phyloP scores from a whole-genome alignment of 139 green algal species.

The Tetratostichococcus sp. region DNA sequence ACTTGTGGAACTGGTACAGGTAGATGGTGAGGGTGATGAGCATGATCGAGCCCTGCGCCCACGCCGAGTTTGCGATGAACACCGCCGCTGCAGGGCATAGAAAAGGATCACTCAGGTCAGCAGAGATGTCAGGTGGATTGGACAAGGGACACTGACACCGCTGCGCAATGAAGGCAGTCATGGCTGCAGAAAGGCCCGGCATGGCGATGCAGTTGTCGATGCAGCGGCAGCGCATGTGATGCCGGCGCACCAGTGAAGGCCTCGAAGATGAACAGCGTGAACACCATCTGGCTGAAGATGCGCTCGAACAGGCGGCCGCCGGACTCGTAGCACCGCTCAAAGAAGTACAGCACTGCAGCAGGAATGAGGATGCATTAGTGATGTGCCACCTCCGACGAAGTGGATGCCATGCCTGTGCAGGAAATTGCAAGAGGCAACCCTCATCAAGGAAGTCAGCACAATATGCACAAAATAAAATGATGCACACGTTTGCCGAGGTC shows the following conservation, averaged over 20 bases:
- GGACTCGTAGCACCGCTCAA: constrained; percentile 24
- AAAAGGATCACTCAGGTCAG: neutral
- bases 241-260: constrained; percentile 21
- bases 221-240: neutral
- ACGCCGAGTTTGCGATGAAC: constrained; percentile 21
- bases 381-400: too few relatives aligned
- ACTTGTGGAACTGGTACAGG: constrained; percentile 62
- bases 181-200: too few relatives aligned
- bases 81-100: constrained; percentile 3
- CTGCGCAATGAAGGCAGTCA: too few relatives aligned
- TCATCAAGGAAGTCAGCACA: too few relatives aligned
- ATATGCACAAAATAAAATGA: too few relatives aligned
- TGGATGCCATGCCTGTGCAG: too few relatives aligned
- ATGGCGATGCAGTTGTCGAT: too few relatives aligned
- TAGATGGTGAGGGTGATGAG: constrained; percentile 57
- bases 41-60: constrained; percentile 44
- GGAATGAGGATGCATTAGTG: too few relatives aligned
- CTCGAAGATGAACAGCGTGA: constrained; percentile 28
- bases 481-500: too few relatives aligned
- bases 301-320: constrained; percentile 13
- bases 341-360: constrained; percentile 32
- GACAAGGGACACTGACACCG: too few relatives aligned
- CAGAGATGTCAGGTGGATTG: neutral
- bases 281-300: constrained; percentile 16
- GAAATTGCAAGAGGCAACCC: too few relatives aligned